Evolutionary conservation across 805 yeast genomes (phyloP).

Genomic region (Groenewaldozyma tartarivorans): DNA sequence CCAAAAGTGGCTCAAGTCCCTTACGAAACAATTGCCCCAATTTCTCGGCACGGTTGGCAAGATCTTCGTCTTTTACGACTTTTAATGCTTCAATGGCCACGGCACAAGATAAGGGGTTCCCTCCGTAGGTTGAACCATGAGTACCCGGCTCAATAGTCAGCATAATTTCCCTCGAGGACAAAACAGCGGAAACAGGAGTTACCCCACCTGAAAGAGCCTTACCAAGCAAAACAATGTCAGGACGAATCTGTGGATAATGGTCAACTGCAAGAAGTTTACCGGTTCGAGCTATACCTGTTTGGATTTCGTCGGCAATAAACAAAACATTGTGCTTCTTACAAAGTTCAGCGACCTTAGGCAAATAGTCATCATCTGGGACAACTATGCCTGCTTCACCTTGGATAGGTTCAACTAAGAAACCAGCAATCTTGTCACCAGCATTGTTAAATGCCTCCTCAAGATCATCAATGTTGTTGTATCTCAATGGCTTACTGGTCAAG

Average conservation of each 20-base stretch:
- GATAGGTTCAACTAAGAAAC: constrained; percentile 86
- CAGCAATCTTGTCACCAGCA: constrained; percentile 86
- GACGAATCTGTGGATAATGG: constrained; percentile 74
- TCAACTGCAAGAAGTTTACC: constrained; percentile 90
- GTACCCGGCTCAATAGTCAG: constrained; percentile 85
- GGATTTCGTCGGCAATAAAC: constrained; percentile 93
- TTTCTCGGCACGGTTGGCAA: constrained; percentile 65
- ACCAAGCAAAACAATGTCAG: constrained; percentile 83
- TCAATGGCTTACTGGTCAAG: constrained; percentile 50
- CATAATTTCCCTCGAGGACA: constrained; percentile 87
- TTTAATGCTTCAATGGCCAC: constrained; percentile 90
- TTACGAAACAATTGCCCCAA: constrained; percentile 63
- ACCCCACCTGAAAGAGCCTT: constrained; percentile 96
- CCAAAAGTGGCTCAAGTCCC: constrained; percentile 28
- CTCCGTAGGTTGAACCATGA: constrained; percentile 97
- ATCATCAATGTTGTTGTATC: constrained; percentile 83
- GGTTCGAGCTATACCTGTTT: constrained; percentile 95
- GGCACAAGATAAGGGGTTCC: constrained; percentile 88
- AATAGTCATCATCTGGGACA: constrained; percentile 80
- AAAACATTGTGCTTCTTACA: constrained; percentile 79
- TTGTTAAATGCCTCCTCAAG: constrained; percentile 69
- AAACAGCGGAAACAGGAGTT: constrained; percentile 81
- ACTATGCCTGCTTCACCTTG: constrained; percentile 99
- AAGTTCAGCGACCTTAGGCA: constrained; percentile 58
- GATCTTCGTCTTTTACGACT: constrained; percentile 79